Evolutionary conservation across 257 asterid genomes (phyloP).

Genomic region (Nicotiana paniculata): DNA sequence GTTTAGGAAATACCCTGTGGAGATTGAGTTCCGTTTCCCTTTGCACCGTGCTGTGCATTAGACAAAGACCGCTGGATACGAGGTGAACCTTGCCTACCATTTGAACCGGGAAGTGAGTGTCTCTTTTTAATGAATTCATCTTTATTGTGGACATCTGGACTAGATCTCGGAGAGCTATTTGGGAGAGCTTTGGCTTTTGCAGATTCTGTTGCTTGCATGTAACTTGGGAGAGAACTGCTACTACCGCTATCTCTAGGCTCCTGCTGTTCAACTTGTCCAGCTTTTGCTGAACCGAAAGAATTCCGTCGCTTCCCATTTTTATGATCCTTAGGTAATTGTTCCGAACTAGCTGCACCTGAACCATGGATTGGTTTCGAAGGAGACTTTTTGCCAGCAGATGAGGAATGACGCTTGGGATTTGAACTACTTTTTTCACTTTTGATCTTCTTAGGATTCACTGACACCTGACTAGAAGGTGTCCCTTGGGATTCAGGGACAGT

Average conservation of each 20-base stretch:
- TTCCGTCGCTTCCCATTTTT: slow-evolving; percentile 59
- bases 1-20: slow-evolving; percentile 68
- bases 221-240: slow-evolving; percentile 76
- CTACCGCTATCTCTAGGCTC: slow-evolving; percentile 73
- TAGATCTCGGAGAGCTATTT: slow-evolving; percentile 77
- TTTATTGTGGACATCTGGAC: slow-evolving; percentile 85
- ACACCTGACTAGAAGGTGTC: slow-evolving; percentile 70
- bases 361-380: slow-evolving; percentile 38
- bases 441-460: slow-evolving; percentile 52
- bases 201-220: slow-evolving; percentile 98
- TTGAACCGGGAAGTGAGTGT: slow-evolving; percentile 70
- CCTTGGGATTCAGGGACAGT: slow-evolving; percentile 64
- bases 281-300: slow-evolving; percentile 63
- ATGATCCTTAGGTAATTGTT: slow-evolving; percentile 52
- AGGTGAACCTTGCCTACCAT: slow-evolving; percentile 88
- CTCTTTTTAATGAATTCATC: slow-evolving; percentile 66
- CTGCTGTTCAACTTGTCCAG: slow-evolving; percentile 68
- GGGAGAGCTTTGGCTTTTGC: slow-evolving; percentile 88
- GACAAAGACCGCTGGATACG: slow-evolving; percentile 67
- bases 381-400: slow-evolving; percentile 44
- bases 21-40: slow-evolving; percentile 61
- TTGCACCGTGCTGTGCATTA: slow-evolving; percentile 62
- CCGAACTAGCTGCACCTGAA: slow-evolving; percentile 46
- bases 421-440: slow-evolving; percentile 47
- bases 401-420: slow-evolving; percentile 39